Evolutionary conservation across 2,329 filamentous ascomycete species (phyloP).

Genomic region (Saccharata proteae): DNA sequence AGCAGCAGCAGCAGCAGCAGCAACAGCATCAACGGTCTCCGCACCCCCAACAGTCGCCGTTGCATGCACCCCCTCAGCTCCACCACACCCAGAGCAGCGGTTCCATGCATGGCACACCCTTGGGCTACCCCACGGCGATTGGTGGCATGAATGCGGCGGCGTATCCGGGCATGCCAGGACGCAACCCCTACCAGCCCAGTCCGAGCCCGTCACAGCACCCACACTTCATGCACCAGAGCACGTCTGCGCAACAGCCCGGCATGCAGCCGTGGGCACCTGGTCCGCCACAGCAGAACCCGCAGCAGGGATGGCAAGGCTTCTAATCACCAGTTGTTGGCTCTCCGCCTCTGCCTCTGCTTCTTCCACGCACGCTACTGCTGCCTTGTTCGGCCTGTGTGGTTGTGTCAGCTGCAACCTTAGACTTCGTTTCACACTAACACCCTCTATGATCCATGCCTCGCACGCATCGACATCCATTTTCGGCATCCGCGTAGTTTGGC

Average conservation of each 20-base stretch:
- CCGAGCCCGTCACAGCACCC: conserved; percentile 35
- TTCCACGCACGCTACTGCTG: no score
- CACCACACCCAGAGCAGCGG: conserved; percentile 30
- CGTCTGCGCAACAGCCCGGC: conserved; percentile 33
- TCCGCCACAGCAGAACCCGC: conserved; percentile 23
- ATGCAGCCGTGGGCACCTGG: conserved; percentile 40
- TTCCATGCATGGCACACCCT: conserved; percentile 30
- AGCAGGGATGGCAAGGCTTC: conserved; percentile 28
- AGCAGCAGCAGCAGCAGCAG: conserved; percentile 29
- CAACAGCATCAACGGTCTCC: conserved; percentile 30
- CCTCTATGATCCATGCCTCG: no score
- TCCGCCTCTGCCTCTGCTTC: background rate
- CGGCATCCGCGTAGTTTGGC: no score
- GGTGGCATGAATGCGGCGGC: conserved; percentile 30
- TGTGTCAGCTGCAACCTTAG: no score
- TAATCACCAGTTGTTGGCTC: conserved; percentile 14
- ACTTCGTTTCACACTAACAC: no score
- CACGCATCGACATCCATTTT: no score
- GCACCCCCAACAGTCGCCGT: conserved; percentile 35
- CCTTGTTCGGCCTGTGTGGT: conserved; percentile 2
- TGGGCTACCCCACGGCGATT: conserved; percentile 36
- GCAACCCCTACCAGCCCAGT: conserved; percentile 37
- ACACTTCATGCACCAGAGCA: conserved; percentile 27
- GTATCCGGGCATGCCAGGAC: conserved; percentile 32
- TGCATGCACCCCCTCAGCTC: conserved; percentile 38